Evolutionary conservation across 495 filamentous ascomycete genomes (phyloP).

Genomic region (Neurospora sp.): DNA sequence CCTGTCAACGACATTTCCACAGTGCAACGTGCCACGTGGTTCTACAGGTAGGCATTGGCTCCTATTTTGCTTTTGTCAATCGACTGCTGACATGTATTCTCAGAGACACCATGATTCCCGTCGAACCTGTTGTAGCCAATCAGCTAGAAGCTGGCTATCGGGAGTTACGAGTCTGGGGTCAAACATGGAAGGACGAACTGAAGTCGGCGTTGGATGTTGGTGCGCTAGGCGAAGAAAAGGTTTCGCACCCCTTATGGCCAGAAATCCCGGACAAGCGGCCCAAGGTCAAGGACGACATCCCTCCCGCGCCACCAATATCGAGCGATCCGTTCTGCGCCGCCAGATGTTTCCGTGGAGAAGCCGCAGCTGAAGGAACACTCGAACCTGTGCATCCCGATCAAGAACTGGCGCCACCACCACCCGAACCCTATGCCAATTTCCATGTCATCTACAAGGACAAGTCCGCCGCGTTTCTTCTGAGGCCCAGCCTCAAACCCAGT

Average conservation of each 20-base stretch:
- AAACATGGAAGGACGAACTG: constrained; percentile 90
- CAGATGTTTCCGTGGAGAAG: constrained; percentile 43
- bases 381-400: constrained; percentile 30
- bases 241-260: constrained; percentile 72
- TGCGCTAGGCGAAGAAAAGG: constrained; percentile 80
- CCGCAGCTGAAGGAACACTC: constrained; percentile 41
- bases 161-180: constrained; percentile 78
- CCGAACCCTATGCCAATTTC: constrained; percentile 47
- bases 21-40: constrained; percentile 88
- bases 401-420: constrained; percentile 18
- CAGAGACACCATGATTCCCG: constrained; percentile 78
- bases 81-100: not conserved
- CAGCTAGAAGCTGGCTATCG: constrained; percentile 81
- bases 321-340: constrained; percentile 44
- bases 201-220: constrained; percentile 87
- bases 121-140: constrained; percentile 83
- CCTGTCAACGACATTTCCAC: constrained; percentile 83
- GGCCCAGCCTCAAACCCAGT: constrained; percentile 69
- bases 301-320: constrained; percentile 38
- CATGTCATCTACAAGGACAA: constrained; percentile 77
- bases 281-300: constrained; percentile 23
- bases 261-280: constrained; percentile 34
- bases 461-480: constrained; percentile 65
- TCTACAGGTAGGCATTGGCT: constrained; percentile 44
- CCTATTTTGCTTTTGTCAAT: not conserved